Conservation (phyloP, 176 grass and related monocot species). For the Pontederia paniculata region DNA sequence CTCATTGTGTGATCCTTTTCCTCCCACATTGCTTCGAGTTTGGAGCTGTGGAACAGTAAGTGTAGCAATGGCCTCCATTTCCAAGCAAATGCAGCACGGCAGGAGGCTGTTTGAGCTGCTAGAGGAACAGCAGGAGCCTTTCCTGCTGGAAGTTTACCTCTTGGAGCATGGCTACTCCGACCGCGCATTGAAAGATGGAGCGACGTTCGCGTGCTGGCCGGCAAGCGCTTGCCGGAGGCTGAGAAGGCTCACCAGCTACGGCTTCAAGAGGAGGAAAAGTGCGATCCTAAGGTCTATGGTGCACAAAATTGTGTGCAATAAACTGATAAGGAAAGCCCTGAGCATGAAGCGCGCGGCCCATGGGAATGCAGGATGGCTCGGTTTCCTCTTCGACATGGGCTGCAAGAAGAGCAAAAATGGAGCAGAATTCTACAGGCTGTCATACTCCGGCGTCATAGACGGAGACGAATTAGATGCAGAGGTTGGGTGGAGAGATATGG, state of each 20-base stretch:
- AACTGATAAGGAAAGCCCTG: conserved; percentile 15
- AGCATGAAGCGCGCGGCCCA: neutral
- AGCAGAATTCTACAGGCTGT: conserved; percentile 36
- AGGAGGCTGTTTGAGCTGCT: conserved; percentile 88
- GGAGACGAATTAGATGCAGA: neutral
- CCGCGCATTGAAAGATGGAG: conserved; percentile 16
- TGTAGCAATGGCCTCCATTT: conserved; percentile 16
- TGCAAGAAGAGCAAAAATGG: neutral
- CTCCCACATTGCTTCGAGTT: neutral
- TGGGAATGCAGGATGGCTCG: neutral
- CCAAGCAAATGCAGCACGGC: conserved; percentile 25
- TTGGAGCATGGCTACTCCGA: conserved; percentile 23
- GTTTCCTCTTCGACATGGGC: conserved; percentile 20
- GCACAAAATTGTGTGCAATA: conserved; percentile 19
- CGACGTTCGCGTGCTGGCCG: conserved; percentile 16
- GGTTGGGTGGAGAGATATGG: conserved; percentile 24
- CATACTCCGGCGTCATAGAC: conserved; percentile 14
- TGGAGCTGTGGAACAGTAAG: neutral
- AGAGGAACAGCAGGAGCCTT: conserved; percentile 91
- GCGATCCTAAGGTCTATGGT: conserved; percentile 3
- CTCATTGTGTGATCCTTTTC: neutral
- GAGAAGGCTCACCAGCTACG: conserved; percentile 38
- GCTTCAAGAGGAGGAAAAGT: conserved; percentile 27
- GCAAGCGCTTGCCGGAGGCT: conserved; percentile 37
- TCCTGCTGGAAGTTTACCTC: conserved; percentile 55